These are phyloP conservation scores for Rhizoclosmatium sp. DNA, from an alignment of 192 early-diverging fungal species.

Conservation along the genomic window DNA sequence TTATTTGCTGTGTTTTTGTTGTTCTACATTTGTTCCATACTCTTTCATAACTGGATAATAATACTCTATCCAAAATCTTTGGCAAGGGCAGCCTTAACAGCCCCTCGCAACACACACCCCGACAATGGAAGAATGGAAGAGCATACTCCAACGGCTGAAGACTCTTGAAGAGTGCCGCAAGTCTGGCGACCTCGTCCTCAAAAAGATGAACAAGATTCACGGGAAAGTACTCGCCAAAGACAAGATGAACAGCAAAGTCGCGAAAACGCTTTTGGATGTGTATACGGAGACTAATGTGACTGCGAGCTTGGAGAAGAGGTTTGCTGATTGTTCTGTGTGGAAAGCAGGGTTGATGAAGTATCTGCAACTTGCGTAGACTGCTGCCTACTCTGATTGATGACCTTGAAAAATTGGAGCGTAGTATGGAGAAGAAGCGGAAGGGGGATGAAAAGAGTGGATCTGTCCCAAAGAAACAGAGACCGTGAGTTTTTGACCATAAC, in stretches of 20 bases:
- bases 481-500: too few species aligned
- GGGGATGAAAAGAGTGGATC: not conserved
- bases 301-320: constrained; percentile 36
- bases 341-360: too few species aligned
- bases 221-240: constrained; percentile 12
- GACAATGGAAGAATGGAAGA: not conserved
- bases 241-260: constrained; percentile 39
- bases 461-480: not conserved
- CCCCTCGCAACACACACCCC: too few species aligned
- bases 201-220: constrained; percentile 33
- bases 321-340: not conserved
- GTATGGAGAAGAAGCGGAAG: not conserved
- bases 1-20: too few species aligned
- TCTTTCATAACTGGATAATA: too few species aligned
- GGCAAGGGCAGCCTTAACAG: too few species aligned
- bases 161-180: constrained; percentile 15
- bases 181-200: not conserved
- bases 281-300: constrained; percentile 28
- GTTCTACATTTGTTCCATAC: too few species aligned
- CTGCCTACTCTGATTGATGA: not conserved
- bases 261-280: constrained; percentile 29
- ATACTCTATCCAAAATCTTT: too few species aligned
- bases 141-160: not conserved
- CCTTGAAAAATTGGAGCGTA: not conserved
- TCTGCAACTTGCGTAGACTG: not conserved